phyloP scores from a whole-genome alignment of 305 asterid genomes.

The Plantago lanceolata region DNA sequence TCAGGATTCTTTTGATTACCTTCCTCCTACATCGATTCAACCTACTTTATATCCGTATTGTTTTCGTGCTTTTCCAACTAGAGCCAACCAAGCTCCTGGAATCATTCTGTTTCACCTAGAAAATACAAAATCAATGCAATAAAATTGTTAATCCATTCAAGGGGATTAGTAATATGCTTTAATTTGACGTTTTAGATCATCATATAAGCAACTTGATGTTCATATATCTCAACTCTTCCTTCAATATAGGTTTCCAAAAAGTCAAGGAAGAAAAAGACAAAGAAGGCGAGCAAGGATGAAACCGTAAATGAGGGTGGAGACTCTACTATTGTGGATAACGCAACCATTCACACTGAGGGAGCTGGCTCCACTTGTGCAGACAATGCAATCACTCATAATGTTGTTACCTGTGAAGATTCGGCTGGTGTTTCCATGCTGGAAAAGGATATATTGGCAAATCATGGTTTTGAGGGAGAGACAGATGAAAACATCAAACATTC shows the following conservation, averaged over 20 bases:
- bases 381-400: conserved; percentile 33
- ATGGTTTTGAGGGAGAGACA: conserved; percentile 29
- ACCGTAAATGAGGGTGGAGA: conserved; percentile 18
- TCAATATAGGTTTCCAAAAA: conserved; percentile 72
- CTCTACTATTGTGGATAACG: conserved; percentile 26
- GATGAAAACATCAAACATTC: conserved; percentile 35
- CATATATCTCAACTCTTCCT: conserved; percentile 23
- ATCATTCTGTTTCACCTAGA: not conserved
- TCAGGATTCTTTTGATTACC: not conserved
- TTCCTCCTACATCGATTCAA: no score
- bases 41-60: not conserved
- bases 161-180: not conserved
- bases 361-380: conserved; percentile 25
- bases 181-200: not conserved
- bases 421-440: conserved; percentile 35
- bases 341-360: conserved; percentile 11
- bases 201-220: conserved; percentile 1
- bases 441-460: conserved; percentile 32
- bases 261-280: conserved; percentile 59
- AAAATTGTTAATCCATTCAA: not conserved
- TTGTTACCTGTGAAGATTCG: conserved; percentile 41
- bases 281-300: conserved; percentile 43
- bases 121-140: no score
- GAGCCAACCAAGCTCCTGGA: not conserved
- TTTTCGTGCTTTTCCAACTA: not conserved